Conservation (phyloP, 2,329 filamentous ascomycete species). For the Scedosporium dehoogii region DNA sequence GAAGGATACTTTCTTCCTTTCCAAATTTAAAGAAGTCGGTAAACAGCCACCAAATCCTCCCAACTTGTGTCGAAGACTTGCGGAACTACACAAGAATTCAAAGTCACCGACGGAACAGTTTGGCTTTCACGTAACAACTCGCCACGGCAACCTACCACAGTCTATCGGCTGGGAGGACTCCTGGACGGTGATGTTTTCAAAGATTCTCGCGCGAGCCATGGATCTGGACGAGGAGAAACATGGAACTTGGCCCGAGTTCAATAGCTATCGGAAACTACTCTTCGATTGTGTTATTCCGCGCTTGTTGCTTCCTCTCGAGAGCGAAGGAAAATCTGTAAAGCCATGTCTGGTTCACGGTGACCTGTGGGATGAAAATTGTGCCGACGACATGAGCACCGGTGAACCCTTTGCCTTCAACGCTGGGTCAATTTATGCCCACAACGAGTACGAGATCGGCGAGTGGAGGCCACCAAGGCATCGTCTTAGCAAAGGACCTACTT, state of each 20-base stretch:
- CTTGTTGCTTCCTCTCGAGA: slow-evolving; percentile 18
- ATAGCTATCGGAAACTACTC: slow-evolving; percentile 10
- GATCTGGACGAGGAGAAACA: not conserved
- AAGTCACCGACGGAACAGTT: slow-evolving; percentile 18
- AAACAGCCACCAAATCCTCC: not conserved
- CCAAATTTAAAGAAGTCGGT: not conserved
- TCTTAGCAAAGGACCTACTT: slow-evolving; percentile 14
- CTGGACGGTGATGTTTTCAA: not conserved
- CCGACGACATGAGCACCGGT: slow-evolving; percentile 16
- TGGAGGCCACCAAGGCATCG: slow-evolving; percentile 15
- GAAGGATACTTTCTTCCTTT: slow-evolving; percentile 13
- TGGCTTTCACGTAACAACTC: slow-evolving; percentile 18
- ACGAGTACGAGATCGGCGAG: slow-evolving; percentile 19
- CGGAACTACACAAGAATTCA: slow-evolving; percentile 1
- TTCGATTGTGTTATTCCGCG: slow-evolving; percentile 18
- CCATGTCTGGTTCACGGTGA: slow-evolving; percentile 22
- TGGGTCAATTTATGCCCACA: slow-evolving; percentile 20
- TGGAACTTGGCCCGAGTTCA: slow-evolving; percentile 10
- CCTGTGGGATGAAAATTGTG: slow-evolving; percentile 22
- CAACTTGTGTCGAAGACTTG: not conserved
- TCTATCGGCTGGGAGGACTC: not conserved
- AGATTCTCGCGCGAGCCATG: not conserved
- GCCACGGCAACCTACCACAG: not conserved
- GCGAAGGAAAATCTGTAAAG: slow-evolving; percentile 17
- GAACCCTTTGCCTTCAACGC: slow-evolving; percentile 21